Base-by-base conservation (phyloP, 805 yeast genomes). In the Candida montana region DNA sequence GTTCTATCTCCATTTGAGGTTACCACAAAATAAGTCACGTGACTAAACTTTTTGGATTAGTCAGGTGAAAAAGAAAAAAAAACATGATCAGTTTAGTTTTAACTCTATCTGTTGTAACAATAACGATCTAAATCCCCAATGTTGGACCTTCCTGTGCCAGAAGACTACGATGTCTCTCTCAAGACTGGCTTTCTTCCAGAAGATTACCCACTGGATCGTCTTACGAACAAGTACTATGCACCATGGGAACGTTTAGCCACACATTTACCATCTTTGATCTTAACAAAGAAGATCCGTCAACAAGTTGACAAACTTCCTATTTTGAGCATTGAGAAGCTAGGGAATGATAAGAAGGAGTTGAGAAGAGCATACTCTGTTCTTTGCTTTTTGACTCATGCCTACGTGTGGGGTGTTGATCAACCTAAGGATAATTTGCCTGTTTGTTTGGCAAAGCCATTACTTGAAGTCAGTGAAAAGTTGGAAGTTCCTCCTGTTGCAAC, bases 401-500 rank as follows among this genome's bases (percentile, higher is more conserved):
- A 90, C 57, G 80, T 90, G 19, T 90, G 98, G 98, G 83, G 87
- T 2, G 77, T 76, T 17, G 78, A 77, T 41, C 62, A 61, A 4
- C 83, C 95, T 15, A 61, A 64, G 11, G 81, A 83, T 46, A 67
- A 62, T 32, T 61, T 91, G 13, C 96, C 97, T 1, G 63, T 58
- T 36, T 77, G 75, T 46, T 54, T 90, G 18, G 82, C 96, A 1
- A 62, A 67, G 38, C 97, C 98, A 0, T 72, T 87, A 65, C 49
- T 84, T 2, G 64, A 63, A 35, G 75, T 79, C 0, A 65, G 84
- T 7, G 75, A 77, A 3, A 53, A 67, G 24, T 69, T 91, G 46
- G 81, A 83, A 18, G 66, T 90, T 13, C 96, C 96, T 1, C 95
- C 96, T 0, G 62, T 90, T 23, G 90, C 88, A 12, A 86, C 96